Evolutionary conservation across 2,329 filamentous ascomycete genomes (phyloP).

Genomic region (Pseudogymnoascus sp.): DNA sequence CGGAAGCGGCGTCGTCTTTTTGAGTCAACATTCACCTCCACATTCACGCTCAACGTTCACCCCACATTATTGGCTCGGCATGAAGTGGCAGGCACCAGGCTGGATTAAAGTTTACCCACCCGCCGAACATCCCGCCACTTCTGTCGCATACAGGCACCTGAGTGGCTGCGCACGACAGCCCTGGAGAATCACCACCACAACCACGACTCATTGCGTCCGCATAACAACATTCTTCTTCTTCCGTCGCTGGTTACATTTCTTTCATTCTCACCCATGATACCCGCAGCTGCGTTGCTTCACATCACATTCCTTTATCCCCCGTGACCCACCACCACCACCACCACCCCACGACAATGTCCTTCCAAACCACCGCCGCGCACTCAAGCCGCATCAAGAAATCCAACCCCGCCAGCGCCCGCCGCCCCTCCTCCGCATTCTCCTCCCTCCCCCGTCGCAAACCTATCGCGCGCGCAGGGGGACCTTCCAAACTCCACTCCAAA

Average conservation of each 20-base stretch:
- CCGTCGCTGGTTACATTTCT: neutral
- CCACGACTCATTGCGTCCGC: neutral
- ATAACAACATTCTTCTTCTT: neutral
- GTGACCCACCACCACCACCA: neutral
- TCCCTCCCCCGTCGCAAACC: constrained; percentile 25
- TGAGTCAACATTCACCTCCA: neutral
- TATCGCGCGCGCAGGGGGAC: constrained; percentile 9
- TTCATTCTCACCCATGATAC: neutral
- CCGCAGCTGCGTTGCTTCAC: neutral
- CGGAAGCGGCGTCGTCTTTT: neutral
- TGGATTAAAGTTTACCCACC: neutral
- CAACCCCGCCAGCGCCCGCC: constrained; percentile 21
- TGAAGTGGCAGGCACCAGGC: neutral
- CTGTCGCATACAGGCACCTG: neutral
- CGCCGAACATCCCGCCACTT: neutral
- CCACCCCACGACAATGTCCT: constrained; percentile 6
- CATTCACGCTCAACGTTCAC: neutral
- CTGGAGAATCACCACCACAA: neutral
- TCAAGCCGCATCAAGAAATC: constrained; percentile 28
- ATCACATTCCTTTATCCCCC: neutral
- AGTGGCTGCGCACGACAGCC: neutral
- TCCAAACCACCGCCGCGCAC: constrained; percentile 22
- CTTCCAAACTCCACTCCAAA: constrained; percentile 11
- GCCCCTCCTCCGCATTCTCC: constrained; percentile 22
- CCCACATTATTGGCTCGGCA: neutral